phyloP scores from a whole-genome alignment of 192 early-diverging fungal species.

The Diversispora eburnea region DNA sequence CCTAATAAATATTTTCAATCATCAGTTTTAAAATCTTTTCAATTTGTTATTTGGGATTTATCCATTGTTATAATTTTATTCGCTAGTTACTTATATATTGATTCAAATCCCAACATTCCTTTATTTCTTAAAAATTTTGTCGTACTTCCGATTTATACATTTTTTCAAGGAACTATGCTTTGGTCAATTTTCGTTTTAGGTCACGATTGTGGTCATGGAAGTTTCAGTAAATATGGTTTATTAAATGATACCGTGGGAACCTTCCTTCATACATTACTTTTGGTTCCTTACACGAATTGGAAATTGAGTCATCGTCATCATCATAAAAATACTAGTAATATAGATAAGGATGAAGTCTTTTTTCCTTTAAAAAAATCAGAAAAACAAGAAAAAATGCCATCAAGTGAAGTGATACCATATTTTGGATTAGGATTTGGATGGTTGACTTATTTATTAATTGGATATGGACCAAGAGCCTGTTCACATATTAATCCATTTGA shows the following conservation, averaged over 20 bases:
- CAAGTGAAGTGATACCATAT: neutral
- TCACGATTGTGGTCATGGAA: constrained; percentile 21
- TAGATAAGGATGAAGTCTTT: constrained; percentile 21
- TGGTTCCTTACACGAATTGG: constrained; percentile 15
- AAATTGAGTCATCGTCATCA: constrained; percentile 22
- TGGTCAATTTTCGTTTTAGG: constrained; percentile 17
- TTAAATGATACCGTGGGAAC: constrained; percentile 14
- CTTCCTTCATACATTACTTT: constrained; percentile 3
- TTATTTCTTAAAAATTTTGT: neutral
- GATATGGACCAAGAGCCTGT: constrained; percentile 7
- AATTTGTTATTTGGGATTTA: constrained; percentile 14
- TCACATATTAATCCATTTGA: constrained; percentile 14
- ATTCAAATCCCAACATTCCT: neutral
- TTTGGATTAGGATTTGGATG: constrained; percentile 7
- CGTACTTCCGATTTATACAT: neutral
- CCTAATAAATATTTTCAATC: constrained; percentile 13
- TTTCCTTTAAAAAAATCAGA: constrained; percentile 5
- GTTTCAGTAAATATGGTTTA: constrained; percentile 5
- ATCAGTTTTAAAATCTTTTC: constrained; percentile 11
- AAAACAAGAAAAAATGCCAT: too few relatives aligned
- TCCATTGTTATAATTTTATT: neutral
- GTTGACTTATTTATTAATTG: neutral
- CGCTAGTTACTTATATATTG: neutral
- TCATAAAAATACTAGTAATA: constrained; percentile 19
- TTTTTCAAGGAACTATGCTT: constrained; percentile 15